Percentiles rank a stretch among this genome's conserved stretches.
phyloP scores from a whole-genome alignment of 2,329 filamentous ascomycete genomes.

The Phyllosticta citrichinensis region DNA sequence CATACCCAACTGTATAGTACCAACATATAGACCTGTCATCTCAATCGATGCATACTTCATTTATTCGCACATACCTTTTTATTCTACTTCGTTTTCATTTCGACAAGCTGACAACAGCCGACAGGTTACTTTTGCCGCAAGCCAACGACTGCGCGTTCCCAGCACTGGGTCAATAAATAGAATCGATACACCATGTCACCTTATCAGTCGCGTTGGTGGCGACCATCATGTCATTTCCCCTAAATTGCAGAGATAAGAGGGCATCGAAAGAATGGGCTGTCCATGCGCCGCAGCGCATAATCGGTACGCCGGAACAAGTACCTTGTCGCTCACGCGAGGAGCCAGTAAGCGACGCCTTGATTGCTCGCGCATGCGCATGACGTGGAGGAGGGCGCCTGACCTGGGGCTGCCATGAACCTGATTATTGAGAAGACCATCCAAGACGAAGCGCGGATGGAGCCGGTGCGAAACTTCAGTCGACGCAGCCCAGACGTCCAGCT shows the following conservation, averaged over 20 bases:
- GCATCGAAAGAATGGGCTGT: neutral
- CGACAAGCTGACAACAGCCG: neutral
- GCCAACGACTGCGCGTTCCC: neutral
- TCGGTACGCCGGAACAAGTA: neutral
- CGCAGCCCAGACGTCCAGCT: neutral
- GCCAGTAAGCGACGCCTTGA: neutral
- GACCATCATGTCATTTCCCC: neutral
- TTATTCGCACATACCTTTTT: neutral
- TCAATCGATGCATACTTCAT: neutral
- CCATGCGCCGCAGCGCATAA: neutral
- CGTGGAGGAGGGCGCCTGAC: neutral
- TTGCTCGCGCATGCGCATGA: neutral
- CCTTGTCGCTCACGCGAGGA: neutral
- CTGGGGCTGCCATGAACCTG: neutral
- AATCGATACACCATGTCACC: neutral
- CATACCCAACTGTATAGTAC: neutral
- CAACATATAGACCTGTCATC: neutral
- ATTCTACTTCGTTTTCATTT: neutral
- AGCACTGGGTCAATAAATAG: neutral
- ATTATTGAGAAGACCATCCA: too few relatives aligned
- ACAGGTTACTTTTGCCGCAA: neutral
- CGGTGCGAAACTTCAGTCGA: neutral
- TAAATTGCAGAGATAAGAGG: neutral
- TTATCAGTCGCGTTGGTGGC: neutral
- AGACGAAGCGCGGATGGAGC: too few relatives aligned